A percentile compares a stretch with the other conserved stretches of the same genome.
Conservation (phyloP, 768 basidiomycete species). For the Guyanaporus albipodus region DNA sequence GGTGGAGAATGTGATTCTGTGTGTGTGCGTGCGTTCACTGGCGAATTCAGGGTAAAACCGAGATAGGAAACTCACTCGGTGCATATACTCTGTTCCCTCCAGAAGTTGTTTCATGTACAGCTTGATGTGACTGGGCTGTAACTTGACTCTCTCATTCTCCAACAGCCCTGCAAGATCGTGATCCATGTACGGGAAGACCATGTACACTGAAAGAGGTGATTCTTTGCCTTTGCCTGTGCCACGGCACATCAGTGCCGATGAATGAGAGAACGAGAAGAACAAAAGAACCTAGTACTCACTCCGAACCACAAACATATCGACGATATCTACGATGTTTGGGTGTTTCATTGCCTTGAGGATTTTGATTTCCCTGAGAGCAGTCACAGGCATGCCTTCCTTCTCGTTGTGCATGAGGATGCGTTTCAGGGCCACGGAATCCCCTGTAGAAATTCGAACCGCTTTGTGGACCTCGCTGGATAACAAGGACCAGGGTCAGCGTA, state of each 20-base stretch:
- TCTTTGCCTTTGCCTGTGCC: constrained; percentile 51
- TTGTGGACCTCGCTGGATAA: constrained; percentile 81
- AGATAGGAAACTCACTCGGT: constrained; percentile 57
- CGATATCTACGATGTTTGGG: constrained; percentile 76
- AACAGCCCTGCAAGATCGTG: constrained; percentile 94
- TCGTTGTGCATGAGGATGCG: constrained; percentile 96
- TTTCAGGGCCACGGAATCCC: constrained; percentile 78
- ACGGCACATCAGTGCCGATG: constrained; percentile 1
- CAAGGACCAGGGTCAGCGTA: constrained; percentile 8
- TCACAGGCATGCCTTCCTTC: constrained; percentile 95
- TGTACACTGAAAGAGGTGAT: constrained; percentile 78
- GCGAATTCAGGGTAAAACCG: background rate
- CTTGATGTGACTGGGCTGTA: constrained; percentile 85
- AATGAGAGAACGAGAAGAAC: background rate
- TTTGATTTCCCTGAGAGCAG: constrained; percentile 94
- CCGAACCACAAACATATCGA: constrained; percentile 89
- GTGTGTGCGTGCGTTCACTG: constrained; percentile 9
- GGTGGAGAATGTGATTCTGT: constrained; percentile 94
- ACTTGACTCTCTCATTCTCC: constrained; percentile 84
- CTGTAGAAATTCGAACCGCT: constrained; percentile 62
- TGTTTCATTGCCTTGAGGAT: constrained; percentile 90
- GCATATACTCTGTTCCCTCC: constrained; percentile 96
- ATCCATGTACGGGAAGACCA: constrained; percentile 99
- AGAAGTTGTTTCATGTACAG: constrained; percentile 93
- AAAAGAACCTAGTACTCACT: constrained; percentile 44